Evolutionary conservation across 495 filamentous ascomycete genomes (phyloP).

Genomic region (Hypomontagnella monticulosa): DNA sequence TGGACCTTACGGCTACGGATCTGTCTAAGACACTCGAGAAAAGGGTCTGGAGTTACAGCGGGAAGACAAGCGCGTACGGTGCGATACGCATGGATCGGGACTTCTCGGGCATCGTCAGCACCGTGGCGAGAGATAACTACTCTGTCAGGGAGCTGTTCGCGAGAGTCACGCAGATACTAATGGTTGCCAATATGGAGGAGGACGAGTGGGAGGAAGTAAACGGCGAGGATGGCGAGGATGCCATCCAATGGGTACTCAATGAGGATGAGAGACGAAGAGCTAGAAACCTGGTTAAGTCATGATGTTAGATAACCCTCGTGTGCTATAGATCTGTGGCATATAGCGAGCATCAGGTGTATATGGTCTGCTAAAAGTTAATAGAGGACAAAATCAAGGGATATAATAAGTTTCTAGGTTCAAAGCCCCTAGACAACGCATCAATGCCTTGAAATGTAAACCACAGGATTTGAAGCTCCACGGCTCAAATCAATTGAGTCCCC

Average conservation of each 20-base stretch:
- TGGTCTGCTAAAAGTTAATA: constrained; percentile 8
- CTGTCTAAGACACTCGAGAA: constrained; percentile 84
- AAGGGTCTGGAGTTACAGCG: constrained; percentile 84
- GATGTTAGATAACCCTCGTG: constrained; percentile 15
- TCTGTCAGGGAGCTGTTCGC: constrained; percentile 82
- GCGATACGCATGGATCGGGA: constrained; percentile 90
- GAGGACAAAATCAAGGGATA: constrained; percentile 1
- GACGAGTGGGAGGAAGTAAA: constrained; percentile 90
- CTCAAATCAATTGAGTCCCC: too few relatives aligned
- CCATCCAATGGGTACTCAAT: constrained; percentile 63
- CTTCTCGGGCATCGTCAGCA: constrained; percentile 78
- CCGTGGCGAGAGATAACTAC: constrained; percentile 81
- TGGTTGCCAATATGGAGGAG: constrained; percentile 96
- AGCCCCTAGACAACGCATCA: neutral
- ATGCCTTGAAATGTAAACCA: too few relatives aligned
- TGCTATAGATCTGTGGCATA: neutral
- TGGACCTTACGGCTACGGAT: constrained; percentile 76
- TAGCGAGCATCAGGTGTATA: constrained; percentile 11
- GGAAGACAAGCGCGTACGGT: constrained; percentile 82
- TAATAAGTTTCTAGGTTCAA: neutral
- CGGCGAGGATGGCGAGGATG: constrained; percentile 52
- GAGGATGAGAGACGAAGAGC: constrained; percentile 64
- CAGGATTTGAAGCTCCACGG: too few relatives aligned
- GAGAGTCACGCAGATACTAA: constrained; percentile 81
- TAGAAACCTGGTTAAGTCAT: constrained; percentile 57